phyloP scores from a whole-genome alignment of 208 protist species.

The Acanthamoeba sp. region DNA sequence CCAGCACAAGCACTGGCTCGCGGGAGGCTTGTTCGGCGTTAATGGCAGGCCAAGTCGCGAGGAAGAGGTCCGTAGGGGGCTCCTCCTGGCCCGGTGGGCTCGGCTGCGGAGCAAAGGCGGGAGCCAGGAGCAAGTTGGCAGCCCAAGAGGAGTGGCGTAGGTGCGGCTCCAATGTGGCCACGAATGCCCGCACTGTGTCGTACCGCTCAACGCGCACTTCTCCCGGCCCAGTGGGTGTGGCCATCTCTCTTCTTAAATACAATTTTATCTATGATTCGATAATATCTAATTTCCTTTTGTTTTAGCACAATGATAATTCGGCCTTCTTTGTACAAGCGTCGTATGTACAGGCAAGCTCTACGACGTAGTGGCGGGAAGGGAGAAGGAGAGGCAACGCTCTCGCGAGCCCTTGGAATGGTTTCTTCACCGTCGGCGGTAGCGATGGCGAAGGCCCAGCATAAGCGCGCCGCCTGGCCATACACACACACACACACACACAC shows the following conservation, averaged over 20 bases:
- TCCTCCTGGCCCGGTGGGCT: neutral
- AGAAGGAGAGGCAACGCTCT: too few relatives aligned
- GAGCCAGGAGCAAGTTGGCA: neutral
- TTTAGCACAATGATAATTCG: too few relatives aligned
- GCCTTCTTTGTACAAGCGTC: too few relatives aligned
- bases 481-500: too few relatives aligned
- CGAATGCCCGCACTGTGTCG: neutral
- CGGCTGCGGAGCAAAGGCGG: neutral
- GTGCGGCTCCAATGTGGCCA: neutral
- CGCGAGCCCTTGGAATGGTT: too few relatives aligned
- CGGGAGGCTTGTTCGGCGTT: neutral
- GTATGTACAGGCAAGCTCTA: too few relatives aligned
- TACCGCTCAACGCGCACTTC: neutral
- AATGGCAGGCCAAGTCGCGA: neutral
- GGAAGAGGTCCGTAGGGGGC: neutral
- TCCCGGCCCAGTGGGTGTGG: too few relatives aligned
- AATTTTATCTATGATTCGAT: too few relatives aligned
- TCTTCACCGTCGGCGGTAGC: neutral
- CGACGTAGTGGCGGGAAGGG: too few relatives aligned
- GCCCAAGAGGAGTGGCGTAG: neutral
- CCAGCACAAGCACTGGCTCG: neutral
- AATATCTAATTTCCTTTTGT: too few relatives aligned
- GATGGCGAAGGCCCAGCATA: neutral
- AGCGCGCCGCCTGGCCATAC: neutral
- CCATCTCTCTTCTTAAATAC: too few relatives aligned